These are phyloP conservation scores for Heracleum sosnowskyi DNA, from an alignment of 129 eudicot species.

Conservation along the genomic window DNA sequence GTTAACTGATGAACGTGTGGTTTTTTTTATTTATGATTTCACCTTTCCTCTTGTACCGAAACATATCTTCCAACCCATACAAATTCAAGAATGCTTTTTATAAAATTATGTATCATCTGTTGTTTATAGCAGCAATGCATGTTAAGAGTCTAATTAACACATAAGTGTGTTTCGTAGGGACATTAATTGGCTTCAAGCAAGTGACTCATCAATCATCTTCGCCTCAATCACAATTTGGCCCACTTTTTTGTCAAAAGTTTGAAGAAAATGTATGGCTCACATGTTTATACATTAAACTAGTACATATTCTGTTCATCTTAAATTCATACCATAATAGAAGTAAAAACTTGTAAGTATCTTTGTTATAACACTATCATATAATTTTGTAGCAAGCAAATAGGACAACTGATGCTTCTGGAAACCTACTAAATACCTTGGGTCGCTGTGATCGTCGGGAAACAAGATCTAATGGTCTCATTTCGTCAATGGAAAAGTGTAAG, in stretches of 20 bases:
- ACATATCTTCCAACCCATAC: neutral
- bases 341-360: neutral
- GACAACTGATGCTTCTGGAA: constrained; percentile 35
- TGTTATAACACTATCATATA: constrained; percentile 1
- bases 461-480: constrained; percentile 14
- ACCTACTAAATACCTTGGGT: constrained; percentile 20
- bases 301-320: neutral
- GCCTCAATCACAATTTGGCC: constrained; percentile 23
- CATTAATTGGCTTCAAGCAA: constrained; percentile 19
- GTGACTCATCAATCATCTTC: constrained; percentile 21
- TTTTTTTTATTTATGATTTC: neutral
- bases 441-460: constrained; percentile 21
- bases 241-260: constrained; percentile 22
- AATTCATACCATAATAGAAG: neutral
- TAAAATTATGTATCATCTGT: constrained; percentile 8
- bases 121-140: neutral
- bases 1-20: neutral
- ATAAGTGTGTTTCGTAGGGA: constrained; percentile 34
- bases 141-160: constrained; percentile 8
- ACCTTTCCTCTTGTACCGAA: neutral
- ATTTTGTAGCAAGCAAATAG: constrained; percentile 31
- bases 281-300: neutral
- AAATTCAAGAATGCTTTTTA: neutral
- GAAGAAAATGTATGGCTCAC: constrained; percentile 28
- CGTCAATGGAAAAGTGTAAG: constrained; percentile 23